Conservation (phyloP, 1,284 basidiomycete genomes). For the Cutaneotrichosporon mucoides region DNA sequence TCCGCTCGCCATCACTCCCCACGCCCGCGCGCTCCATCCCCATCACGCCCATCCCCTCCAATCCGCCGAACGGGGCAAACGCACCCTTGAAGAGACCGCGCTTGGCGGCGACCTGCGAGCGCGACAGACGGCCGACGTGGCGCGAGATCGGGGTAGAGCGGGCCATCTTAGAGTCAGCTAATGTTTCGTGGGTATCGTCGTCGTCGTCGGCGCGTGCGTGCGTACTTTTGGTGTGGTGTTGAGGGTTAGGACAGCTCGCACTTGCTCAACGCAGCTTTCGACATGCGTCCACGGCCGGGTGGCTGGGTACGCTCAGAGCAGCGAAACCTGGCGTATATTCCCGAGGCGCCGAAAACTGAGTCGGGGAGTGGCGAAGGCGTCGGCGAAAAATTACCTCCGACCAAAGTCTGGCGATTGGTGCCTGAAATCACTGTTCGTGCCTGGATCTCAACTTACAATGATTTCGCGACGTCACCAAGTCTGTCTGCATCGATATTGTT, state of each 20-base stretch:
- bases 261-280: background rate
- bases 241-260: conserved; percentile 14
- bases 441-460: no score
- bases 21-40: no score
- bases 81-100: conserved; percentile 62
- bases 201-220: conserved; percentile 5
- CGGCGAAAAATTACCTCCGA: no score
- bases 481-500: background rate
- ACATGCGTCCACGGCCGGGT: background rate
- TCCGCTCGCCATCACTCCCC: no score
- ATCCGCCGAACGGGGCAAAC: background rate
- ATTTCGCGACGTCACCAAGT: no score
- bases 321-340: no score
- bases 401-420: no score
- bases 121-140: conserved; percentile 77
- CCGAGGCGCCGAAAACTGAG: no score
- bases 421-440: no score
- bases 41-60: background rate
- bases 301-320: no score
- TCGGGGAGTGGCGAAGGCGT: no score
- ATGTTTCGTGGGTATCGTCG: background rate
- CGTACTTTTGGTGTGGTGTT: conserved; percentile 21
- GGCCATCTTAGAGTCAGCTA: conserved; percentile 64
- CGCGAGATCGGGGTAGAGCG: conserved; percentile 82
- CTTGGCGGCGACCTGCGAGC: conserved; percentile 72